phyloP scores from a whole-genome alignment of 192 early-diverging fungal species.

The Umbelopsis vinacea region DNA sequence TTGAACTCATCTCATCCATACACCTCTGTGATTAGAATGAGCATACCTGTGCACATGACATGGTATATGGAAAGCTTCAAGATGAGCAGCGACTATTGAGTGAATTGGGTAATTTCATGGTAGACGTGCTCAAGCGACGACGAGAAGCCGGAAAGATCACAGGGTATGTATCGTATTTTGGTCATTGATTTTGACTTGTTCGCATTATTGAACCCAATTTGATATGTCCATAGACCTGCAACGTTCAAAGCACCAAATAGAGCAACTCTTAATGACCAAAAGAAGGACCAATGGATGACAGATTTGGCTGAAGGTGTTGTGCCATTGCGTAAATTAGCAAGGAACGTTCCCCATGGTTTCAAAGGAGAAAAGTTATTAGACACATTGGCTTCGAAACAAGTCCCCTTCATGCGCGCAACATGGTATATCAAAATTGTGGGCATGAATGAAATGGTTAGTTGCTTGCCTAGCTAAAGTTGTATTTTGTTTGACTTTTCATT shows the following conservation, averaged over 20 bases:
- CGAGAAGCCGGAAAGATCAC: slow-evolving; percentile 31
- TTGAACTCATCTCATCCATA: background rate
- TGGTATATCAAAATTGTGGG: slow-evolving; percentile 77
- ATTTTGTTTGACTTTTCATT: too few species aligned
- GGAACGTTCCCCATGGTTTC: slow-evolving; percentile 59
- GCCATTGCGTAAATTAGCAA: slow-evolving; percentile 50
- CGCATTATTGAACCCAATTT: background rate
- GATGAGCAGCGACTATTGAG: slow-evolving; percentile 52
- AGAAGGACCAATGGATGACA: slow-evolving; percentile 60
- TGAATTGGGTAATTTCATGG: slow-evolving; percentile 55
- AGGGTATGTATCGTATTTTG: slow-evolving; percentile 29
- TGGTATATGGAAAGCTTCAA: slow-evolving; percentile 50
- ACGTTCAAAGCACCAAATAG: slow-evolving; percentile 54
- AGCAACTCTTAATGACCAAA: slow-evolving; percentile 46
- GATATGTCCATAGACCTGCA: slow-evolving; percentile 37
- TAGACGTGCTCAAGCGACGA: slow-evolving; percentile 43
- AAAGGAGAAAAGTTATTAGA: slow-evolving; percentile 69
- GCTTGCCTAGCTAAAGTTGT: too few species aligned
- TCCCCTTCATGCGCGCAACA: slow-evolving; percentile 65
- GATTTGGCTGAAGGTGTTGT: slow-evolving; percentile 47
- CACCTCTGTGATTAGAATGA: slow-evolving; percentile 43
- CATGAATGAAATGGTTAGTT: slow-evolving; percentile 61
- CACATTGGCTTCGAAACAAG: slow-evolving; percentile 50
- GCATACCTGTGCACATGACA: slow-evolving; percentile 56
- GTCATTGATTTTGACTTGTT: background rate